phyloP scores from a whole-genome alignment of 306 rosid genomes.

The Bauhinia variegata region DNA sequence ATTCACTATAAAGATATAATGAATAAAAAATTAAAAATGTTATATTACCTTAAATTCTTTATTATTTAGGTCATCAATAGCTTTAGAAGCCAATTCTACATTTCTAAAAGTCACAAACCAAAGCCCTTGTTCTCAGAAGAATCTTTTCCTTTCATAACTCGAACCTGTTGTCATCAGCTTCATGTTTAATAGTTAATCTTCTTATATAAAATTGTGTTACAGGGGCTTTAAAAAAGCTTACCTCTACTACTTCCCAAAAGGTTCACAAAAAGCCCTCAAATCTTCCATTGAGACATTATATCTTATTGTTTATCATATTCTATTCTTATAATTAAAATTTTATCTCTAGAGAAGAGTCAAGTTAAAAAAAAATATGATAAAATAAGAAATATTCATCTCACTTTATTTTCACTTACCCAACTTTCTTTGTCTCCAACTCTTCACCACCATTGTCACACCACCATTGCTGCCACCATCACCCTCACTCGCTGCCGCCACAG shows the following conservation, averaged over 20 bases:
- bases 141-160: conserved; percentile 87
- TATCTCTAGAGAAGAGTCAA: too few species aligned
- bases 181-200: conserved; percentile 28
- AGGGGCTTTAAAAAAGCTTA: conserved; percentile 36
- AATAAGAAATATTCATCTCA: too few species aligned
- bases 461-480: too few species aligned
- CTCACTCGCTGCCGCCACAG: too few species aligned
- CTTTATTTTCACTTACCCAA: too few species aligned
- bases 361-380: too few species aligned
- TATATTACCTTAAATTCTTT: conserved; percentile 73
- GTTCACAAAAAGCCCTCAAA: conserved; percentile 70
- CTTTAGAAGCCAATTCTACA: conserved; percentile 82
- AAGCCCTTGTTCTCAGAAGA: conserved; percentile 80
- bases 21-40: background rate
- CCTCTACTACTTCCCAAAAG: conserved; percentile 83
- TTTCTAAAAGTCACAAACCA: conserved; percentile 80
- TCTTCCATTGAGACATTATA: conserved; percentile 67
- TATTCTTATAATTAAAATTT: too few species aligned
- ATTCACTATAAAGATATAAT: too few species aligned
- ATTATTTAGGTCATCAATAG: conserved; percentile 79
- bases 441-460: too few species aligned
- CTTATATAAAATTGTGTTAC: conserved; percentile 3
- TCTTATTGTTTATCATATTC: too few species aligned
- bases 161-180: conserved; percentile 65
- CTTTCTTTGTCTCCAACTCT: too few species aligned